Conservation (phyloP, 225 moss, liverwort and hornwort species). For the Polytrichum commune region DNA sequence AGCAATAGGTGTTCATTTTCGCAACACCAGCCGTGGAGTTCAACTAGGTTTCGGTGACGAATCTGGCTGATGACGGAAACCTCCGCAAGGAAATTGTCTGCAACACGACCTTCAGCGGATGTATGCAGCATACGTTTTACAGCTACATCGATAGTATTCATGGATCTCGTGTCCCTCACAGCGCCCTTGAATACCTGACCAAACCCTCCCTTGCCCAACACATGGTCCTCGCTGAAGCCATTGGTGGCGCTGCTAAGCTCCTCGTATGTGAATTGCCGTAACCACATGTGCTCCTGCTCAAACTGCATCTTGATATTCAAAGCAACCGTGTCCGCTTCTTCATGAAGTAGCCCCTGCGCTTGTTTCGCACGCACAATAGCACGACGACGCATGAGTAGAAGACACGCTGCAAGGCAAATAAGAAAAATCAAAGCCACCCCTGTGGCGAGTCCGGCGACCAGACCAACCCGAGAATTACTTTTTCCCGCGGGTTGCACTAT, state of each 20-base stretch:
- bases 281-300: background rate
- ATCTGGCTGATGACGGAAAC: constrained; percentile 16
- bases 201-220: constrained; percentile 13
- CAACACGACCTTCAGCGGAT: background rate
- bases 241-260: constrained; percentile 17
- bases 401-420: constrained; percentile 11
- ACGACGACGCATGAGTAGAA: background rate
- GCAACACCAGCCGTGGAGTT: constrained; percentile 14
- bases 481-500: background rate
- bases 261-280: constrained; percentile 11
- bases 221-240: constrained; percentile 10
- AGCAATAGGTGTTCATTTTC: constrained; percentile 7
- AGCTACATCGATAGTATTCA: background rate
- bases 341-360: background rate
- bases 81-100: constrained; percentile 10
- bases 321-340: background rate
- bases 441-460: constrained; percentile 6
- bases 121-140: constrained; percentile 6
- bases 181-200: constrained; percentile 12
- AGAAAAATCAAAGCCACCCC: constrained; percentile 2
- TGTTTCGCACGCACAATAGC: too few relatives aligned
- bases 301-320: background rate
- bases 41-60: constrained; percentile 18
- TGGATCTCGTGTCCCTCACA: background rate
- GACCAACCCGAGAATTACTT: too few relatives aligned